Evolutionary conservation across 1,284 basidiomycete species (phyloP).

Genomic region (Meripilus lineatus): DNA sequence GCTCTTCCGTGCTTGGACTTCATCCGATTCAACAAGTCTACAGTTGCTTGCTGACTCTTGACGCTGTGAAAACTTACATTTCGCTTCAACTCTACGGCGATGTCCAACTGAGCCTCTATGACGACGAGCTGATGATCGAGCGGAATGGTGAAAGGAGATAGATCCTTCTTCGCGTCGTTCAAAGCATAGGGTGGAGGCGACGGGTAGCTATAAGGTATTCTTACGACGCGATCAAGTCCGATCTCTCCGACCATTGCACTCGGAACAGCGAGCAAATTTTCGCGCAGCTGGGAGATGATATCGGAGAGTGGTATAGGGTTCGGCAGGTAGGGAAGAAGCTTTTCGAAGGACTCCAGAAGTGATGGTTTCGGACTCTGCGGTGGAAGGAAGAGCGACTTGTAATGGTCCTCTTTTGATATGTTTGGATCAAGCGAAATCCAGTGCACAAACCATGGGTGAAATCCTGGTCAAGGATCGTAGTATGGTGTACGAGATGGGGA

Average conservation of each 20-base stretch:
- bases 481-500: neutral
- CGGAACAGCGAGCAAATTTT: conserved; percentile 53
- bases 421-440: conserved; percentile 45
- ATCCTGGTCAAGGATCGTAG: conserved; percentile 40
- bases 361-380: conserved; percentile 20
- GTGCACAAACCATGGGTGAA: conserved; percentile 84
- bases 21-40: conserved; percentile 56
- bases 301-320: conserved; percentile 52
- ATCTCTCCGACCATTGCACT: conserved; percentile 80
- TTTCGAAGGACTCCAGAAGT: conserved; percentile 38
- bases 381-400: conserved; percentile 51
- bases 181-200: conserved; percentile 19
- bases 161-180: conserved; percentile 32
- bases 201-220: conserved; percentile 54
- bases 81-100: conserved; percentile 68
- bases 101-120: conserved; percentile 68
- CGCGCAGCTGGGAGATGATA: conserved; percentile 49
- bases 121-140: conserved; percentile 68
- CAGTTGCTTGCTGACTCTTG: conserved; percentile 59
- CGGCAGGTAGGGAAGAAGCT: conserved; percentile 54
- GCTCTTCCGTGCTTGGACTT: conserved; percentile 39
- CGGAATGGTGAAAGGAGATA: conserved; percentile 69
- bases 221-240: conserved; percentile 71
- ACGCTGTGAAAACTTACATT: conserved; percentile 81
- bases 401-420: conserved; percentile 59